Conservation (phyloP, 345 rosid genomes). For the Rhizophora apiculata region DNA sequence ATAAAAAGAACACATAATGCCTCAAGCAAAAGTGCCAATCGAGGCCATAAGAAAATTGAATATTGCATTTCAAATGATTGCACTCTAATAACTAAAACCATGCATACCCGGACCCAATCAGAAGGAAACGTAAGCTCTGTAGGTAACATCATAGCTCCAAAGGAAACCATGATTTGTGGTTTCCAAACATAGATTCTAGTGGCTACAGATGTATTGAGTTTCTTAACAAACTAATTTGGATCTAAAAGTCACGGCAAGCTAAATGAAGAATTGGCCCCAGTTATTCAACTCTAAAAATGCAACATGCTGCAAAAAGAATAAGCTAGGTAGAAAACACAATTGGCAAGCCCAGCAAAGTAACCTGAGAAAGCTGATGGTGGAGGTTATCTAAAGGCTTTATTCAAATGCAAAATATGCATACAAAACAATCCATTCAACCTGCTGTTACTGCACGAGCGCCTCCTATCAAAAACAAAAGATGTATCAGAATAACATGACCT, state of each 20-base stretch:
- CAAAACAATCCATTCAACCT: slow-evolving; percentile 34
- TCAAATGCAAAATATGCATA: not conserved
- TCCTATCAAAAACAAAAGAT: slow-evolving; percentile 24
- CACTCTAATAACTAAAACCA: not conserved
- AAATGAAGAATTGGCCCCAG: not conserved
- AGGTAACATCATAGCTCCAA: slow-evolving; percentile 4
- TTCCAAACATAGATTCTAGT: slow-evolving; percentile 3
- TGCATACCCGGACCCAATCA: not conserved
- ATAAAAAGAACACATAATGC: not conserved
- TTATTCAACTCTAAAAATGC: not conserved
- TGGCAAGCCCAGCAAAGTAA: not conserved
- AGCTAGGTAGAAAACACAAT: not conserved
- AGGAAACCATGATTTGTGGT: slow-evolving; percentile 1
- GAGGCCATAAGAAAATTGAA: not conserved
- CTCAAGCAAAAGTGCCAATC: not conserved
- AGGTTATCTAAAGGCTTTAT: not conserved
- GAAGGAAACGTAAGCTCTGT: not conserved
- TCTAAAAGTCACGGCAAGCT: not conserved
- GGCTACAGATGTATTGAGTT: slow-evolving; percentile 22
- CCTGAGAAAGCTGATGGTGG: not conserved
- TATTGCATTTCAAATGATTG: not conserved
- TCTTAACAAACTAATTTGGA: not conserved
- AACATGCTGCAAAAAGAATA: not conserved
- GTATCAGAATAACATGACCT: not conserved
- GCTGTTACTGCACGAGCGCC: slow-evolving; percentile 45